Evolutionary conservation across 768 basidiomycete species (phyloP).

Genomic region (Trametes cubensis): DNA sequence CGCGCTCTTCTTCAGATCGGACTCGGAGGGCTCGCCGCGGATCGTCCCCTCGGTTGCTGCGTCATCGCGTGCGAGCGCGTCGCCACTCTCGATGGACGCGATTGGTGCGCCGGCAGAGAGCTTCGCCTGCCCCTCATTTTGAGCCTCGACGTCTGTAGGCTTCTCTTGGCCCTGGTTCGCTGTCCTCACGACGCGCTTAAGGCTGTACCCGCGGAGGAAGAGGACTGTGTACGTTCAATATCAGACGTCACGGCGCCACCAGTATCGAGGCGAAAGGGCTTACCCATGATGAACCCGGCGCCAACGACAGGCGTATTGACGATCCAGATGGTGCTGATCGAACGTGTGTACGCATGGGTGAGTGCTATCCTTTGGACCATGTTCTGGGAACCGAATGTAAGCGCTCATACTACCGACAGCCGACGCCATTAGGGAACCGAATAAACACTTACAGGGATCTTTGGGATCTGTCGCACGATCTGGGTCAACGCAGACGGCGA

Average conservation of each 20-base stretch:
- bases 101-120: conserved; percentile 8
- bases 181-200: conserved; percentile 52
- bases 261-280: conserved; percentile 8
- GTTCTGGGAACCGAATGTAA: conserved; percentile 43
- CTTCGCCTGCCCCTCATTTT: conserved; percentile 10
- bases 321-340: conserved; percentile 67
- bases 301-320: conserved; percentile 62
- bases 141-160: conserved; percentile 31
- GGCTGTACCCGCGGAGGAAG: conserved; percentile 61
- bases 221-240: conserved; percentile 41
- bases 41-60: conserved; percentile 25
- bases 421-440: neutral
- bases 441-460: conserved; percentile 44
- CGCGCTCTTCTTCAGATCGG: conserved; percentile 1
- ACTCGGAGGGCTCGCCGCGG: conserved; percentile 3
- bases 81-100: conserved; percentile 9
- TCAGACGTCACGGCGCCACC: neutral
- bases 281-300: conserved; percentile 49
- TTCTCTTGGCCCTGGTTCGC: conserved; percentile 36
- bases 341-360: conserved; percentile 63
- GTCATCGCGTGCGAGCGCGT: conserved; percentile 21
- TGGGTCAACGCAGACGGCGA: conserved; percentile 48
- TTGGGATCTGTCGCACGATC: conserved; percentile 47
- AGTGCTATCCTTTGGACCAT: conserved; percentile 48
- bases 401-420: neutral